Evolutionary conservation across 2,329 filamentous ascomycete genomes (phyloP).

Genomic region (Elsinoe ampelina): DNA sequence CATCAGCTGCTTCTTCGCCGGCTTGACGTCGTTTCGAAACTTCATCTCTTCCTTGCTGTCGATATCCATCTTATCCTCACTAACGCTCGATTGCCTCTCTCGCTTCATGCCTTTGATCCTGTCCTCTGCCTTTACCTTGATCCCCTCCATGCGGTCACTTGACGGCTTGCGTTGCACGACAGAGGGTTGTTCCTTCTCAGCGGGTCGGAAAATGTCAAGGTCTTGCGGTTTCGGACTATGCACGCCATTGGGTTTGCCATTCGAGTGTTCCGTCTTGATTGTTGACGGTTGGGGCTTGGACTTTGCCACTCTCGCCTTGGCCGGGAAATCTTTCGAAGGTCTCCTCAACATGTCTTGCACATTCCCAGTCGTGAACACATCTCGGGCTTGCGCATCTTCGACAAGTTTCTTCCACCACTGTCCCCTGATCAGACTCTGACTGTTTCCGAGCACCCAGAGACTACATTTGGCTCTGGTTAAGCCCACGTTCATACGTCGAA

Average conservation of each 20-base stretch:
- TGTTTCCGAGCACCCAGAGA: conserved; percentile 92
- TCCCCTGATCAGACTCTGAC: conserved; percentile 72
- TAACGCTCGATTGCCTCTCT: not conserved
- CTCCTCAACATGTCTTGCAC: conserved; percentile 45
- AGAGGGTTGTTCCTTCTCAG: not conserved
- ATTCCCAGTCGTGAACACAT: conserved; percentile 66
- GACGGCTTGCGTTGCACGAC: not conserved
- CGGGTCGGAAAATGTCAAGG: not conserved
- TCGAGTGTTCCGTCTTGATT: not conserved
- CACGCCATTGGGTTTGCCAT: not conserved
- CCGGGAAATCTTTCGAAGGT: conserved; percentile 38
- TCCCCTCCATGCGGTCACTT: not conserved
- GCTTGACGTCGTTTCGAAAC: not conserved
- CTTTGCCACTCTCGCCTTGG: conserved; percentile 16
- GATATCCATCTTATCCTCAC: conserved; percentile 1
- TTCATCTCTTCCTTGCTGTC: not conserved
- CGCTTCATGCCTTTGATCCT: not conserved
- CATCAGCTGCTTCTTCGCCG: conserved; percentile 1
- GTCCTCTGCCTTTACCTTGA: not conserved
- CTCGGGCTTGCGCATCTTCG: conserved; percentile 64
- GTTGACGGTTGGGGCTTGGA: conserved; percentile 17
- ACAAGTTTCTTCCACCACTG: conserved; percentile 87
- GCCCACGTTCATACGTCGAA: conserved; percentile 98
- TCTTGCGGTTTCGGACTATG: not conserved
- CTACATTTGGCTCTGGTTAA: conserved; percentile 94